A percentile compares a stretch with the other conserved stretches of the same genome.
Evolutionary conservation across 495 filamentous ascomycete species (phyloP).

Genomic region (Penicillium robsamsonii): DNA sequence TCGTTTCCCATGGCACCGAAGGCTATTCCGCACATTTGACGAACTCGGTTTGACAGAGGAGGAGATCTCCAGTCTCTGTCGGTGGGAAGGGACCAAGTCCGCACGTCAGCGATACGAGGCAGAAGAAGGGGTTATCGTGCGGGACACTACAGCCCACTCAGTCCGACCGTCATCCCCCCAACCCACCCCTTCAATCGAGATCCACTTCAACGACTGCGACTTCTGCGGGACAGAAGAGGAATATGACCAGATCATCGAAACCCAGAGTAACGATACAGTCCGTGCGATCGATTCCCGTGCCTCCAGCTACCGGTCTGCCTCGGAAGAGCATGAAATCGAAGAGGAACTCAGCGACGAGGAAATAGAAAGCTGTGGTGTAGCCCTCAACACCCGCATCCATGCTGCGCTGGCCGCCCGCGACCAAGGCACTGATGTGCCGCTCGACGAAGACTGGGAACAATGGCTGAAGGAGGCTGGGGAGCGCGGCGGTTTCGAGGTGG

Average conservation of each 20-base stretch:
- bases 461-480: slow-evolving; percentile 82
- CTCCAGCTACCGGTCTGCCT: slow-evolving; percentile 24
- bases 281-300: slow-evolving; percentile 23
- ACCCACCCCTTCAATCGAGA: slow-evolving; percentile 32
- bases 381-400: slow-evolving; percentile 70
- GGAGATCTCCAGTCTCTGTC: slow-evolving; percentile 77
- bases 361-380: slow-evolving; percentile 67
- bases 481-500: slow-evolving; percentile 47
- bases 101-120: slow-evolving; percentile 81
- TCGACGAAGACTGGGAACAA: slow-evolving; percentile 82
- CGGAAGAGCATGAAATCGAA: slow-evolving; percentile 40
- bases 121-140: slow-evolving; percentile 68
- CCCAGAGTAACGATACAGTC: slow-evolving; percentile 26
- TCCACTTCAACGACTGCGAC: slow-evolving; percentile 36
- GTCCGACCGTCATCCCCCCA: slow-evolving; percentile 48
- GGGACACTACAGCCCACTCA: slow-evolving; percentile 74
- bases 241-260: slow-evolving; percentile 30
- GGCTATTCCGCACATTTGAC: slow-evolving; percentile 81
- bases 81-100: slow-evolving; percentile 93
- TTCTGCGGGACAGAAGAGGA: slow-evolving; percentile 30
- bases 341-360: slow-evolving; percentile 67
- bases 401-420: slow-evolving; percentile 64
- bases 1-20: slow-evolving; percentile 77
- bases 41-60: slow-evolving; percentile 67
- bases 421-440: slow-evolving; percentile 58